Base-by-base conservation (phyloP, 805 yeast genomes). In the Wickerhamiella slavikovae region DNA sequence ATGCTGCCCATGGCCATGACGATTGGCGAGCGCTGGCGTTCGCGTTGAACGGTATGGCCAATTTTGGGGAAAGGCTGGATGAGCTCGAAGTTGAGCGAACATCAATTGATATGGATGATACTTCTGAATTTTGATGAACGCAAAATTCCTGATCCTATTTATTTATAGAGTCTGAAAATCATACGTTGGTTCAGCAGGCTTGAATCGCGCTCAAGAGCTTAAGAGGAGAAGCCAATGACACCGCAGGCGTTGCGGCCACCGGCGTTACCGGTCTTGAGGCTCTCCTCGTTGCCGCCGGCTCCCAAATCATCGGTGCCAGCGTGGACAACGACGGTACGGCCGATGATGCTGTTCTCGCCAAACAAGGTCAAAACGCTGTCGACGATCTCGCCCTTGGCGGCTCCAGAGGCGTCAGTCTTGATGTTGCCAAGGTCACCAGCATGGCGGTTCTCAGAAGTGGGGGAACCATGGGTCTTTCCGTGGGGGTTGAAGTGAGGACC, bases 241-340 rank as follows among this genome's bases (percentile, higher is more conserved):
- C 96, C 96, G 64, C 96, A 83, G 40, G 96, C 96, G 44, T 89
- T 78, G 71, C 96, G 82, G 43, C 75, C 83, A 55, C 96, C 96
- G 36, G 96, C 95, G 52, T 83, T 80, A 64, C 95, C 95, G 43
- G 94, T 82, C 64, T 75, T 80, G 60, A 76, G 67, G 39, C 93
- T 77, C 57, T 79, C 93, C 36, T 77, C 72, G 52, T 72, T 71
- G 38, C 82, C 92, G 57, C 94, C 93, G 64, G 77, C 74, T 55
- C 95, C 95, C 49, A 78, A 71, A 54, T 83, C 95, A 54, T 83
- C 95, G 42, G 68, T 62, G 50, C 94, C 96, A 38, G 66, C 80
- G 58, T 83, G 96, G 38, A 83, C 73, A 43, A 83, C 94, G 36
- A 83, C 91, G 41, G 93, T 73, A 71, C 96, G 79, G 46, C 98